Evolutionary conservation across 306 rosid genomes (phyloP), one percentile per base, ranked within the genome.

Genomic region (Cyclanthera cordifolia): DNA sequence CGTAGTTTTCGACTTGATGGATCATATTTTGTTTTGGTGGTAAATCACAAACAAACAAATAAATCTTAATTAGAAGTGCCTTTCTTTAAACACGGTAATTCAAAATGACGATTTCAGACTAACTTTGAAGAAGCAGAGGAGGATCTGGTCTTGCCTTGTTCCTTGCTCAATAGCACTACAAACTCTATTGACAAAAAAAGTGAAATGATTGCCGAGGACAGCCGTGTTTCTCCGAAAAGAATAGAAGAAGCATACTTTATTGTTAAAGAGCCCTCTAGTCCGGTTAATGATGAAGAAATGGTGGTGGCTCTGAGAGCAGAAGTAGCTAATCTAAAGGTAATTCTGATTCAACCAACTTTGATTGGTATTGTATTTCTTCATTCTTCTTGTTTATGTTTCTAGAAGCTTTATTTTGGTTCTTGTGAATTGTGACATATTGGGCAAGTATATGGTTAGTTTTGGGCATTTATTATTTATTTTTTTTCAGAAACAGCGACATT

Each of bases 321-420:
- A 72, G 72, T 84, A 21, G 58, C 74, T 75, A 77, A 30, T 73
- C 84, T 92, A 76, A 85, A 87, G 93, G 97, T 87, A 73, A 67
- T 48, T 47, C 69, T 70, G 39, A 75, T 41, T 74, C 66, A 58
- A 7, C 3, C 61, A 37, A 70, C 9, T 8, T 6, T 56, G 43
- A 72, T 11, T 56, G 28, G 51, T 71, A 46, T 54, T 45, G 10
- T 45, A 9, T 25, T 17, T 71, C 48, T 72, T 34, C 57, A 8
- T 72, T 46, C 48, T 16, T 57, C 17, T 14, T 10, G 41, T 48
- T 41, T 27, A 15, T 58, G 30, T 59, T 59, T 59, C 32, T 13
- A 6, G 19, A 27, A 25, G 34, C 16, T 71, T 16, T n/a, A 47
- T 13, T 48, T 15, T 19, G 11, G 4, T 49, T 27, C 57, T 41